phyloP scores from a whole-genome alignment of 2,329 filamentous ascomycete species.

The Aaosphaeria pasadenensis region DNA sequence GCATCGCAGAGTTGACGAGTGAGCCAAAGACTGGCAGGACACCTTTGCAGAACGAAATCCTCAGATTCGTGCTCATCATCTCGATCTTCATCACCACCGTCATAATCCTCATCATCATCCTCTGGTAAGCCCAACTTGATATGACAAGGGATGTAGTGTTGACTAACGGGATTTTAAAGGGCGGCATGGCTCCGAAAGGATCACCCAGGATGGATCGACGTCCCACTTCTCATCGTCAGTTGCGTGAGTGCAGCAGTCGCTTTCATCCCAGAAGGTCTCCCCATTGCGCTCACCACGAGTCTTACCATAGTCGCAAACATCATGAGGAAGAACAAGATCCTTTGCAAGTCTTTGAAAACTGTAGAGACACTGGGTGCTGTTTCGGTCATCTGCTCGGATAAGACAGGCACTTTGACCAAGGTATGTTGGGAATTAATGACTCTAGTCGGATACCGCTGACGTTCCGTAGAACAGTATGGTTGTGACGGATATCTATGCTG shows the following conservation, averaged over 20 bases:
- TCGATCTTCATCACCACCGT: slow-evolving; percentile 64
- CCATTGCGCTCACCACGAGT: slow-evolving; percentile 49
- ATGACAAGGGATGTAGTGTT: neutral
- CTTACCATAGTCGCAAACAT: slow-evolving; percentile 74
- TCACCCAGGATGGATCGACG: slow-evolving; percentile 69
- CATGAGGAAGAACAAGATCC: slow-evolving; percentile 73
- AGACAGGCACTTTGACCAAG: slow-evolving; percentile 67
- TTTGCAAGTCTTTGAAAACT: slow-evolving; percentile 77
- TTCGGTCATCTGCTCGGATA: slow-evolving; percentile 73
- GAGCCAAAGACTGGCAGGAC: slow-evolving; percentile 66
- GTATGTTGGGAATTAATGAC: slow-evolving; percentile 9
- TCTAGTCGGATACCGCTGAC: neutral
- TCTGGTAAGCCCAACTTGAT: slow-evolving; percentile 52
- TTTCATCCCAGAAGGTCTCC: slow-evolving; percentile 64
- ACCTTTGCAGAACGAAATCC: slow-evolving; percentile 68
- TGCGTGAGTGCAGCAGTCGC: slow-evolving; percentile 69
- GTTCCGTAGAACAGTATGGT: slow-evolving; percentile 64
- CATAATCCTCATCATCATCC: slow-evolving; percentile 61
- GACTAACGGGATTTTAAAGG: slow-evolving; percentile 43
- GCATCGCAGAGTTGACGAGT: slow-evolving; percentile 70
- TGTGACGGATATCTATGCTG: slow-evolving; percentile 66
- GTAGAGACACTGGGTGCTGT: slow-evolving; percentile 73
- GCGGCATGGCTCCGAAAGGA: slow-evolving; percentile 65
- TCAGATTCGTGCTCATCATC: slow-evolving; percentile 70
- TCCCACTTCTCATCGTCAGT: slow-evolving; percentile 68